Conservation (phyloP, 2,329 filamentous ascomycete genomes). For the Sarocladiaceae sp. region DNA sequence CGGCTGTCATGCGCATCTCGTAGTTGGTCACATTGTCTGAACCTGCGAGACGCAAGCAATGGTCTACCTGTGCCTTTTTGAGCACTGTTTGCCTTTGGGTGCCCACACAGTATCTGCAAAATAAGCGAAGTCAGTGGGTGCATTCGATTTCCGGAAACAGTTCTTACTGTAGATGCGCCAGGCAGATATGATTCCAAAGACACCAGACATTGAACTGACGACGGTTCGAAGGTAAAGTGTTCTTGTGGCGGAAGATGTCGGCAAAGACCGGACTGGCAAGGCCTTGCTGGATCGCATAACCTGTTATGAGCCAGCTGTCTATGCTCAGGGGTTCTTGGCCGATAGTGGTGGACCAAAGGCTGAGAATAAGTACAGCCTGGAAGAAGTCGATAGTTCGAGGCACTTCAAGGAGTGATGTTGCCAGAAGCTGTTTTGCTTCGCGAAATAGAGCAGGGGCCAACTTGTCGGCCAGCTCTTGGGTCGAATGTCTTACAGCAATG, state of each 20-base stretch:
- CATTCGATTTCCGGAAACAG: too few relatives aligned
- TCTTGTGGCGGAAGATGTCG: background rate
- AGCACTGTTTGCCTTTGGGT: slow-evolving; percentile 18
- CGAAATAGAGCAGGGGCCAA: slow-evolving; percentile 19
- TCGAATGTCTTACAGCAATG: slow-evolving; percentile 21
- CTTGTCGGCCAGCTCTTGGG: slow-evolving; percentile 17
- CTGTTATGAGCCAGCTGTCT: slow-evolving; percentile 22
- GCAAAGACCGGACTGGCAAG: slow-evolving; percentile 18
- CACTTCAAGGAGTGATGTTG: slow-evolving; percentile 13
- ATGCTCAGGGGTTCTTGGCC: slow-evolving; percentile 22
- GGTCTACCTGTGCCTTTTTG: slow-evolving; percentile 17
- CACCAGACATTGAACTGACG: slow-evolving; percentile 16
- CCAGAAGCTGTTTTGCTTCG: slow-evolving; percentile 18
- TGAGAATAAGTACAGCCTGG: slow-evolving; percentile 20
- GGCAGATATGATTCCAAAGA: slow-evolving; percentile 23
- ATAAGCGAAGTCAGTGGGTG: too few relatives aligned
- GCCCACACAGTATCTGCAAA: slow-evolving; percentile 22
- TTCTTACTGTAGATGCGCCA: slow-evolving; percentile 23
- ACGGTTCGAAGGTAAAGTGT: background rate
- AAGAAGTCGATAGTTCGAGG: slow-evolving; percentile 19
- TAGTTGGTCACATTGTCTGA: slow-evolving; percentile 17
- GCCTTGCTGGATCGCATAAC: slow-evolving; percentile 21
- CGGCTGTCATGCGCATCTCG: slow-evolving; percentile 22
- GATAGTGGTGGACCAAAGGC: slow-evolving; percentile 23
- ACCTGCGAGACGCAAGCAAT: slow-evolving; percentile 14